phyloP scores from a whole-genome alignment of 2,329 filamentous ascomycete species.

The Verticillium longisporum region DNA sequence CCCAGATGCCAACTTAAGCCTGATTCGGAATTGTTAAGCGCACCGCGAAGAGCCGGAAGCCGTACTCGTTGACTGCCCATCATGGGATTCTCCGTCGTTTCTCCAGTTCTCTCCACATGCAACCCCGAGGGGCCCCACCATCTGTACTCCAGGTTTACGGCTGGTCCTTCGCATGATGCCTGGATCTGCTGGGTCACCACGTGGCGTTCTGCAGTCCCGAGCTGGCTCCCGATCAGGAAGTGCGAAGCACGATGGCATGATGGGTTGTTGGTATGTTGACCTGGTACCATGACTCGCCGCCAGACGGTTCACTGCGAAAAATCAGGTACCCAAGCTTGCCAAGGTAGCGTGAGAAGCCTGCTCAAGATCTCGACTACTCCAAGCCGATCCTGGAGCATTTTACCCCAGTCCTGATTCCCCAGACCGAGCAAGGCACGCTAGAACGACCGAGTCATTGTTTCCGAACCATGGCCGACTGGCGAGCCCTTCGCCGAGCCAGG shows the following conservation, averaged over 20 bases:
- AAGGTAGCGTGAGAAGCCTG: neutral
- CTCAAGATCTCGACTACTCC: neutral
- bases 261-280: neutral
- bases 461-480: neutral
- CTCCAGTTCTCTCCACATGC: neutral
- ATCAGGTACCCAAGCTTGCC: neutral
- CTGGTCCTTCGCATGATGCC: neutral
- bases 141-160: neutral
- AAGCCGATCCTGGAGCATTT: neutral
- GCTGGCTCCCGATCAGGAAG: neutral
- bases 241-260: neutral
- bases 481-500: neutral
- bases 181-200: neutral
- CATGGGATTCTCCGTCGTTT: neutral
- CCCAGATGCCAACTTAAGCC: neutral
- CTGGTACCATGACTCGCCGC: neutral
- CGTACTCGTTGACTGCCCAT: neutral
- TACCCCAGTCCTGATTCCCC: neutral
- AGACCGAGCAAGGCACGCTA: neutral
- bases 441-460: neutral
- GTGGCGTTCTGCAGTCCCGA: neutral
- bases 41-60: neutral
- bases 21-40: neutral
- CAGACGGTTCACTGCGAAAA: neutral
- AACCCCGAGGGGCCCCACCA: neutral